phyloP scores from a whole-genome alignment of 1,284 basidiomycete species.

The Gymnopus androsaceus region DNA sequence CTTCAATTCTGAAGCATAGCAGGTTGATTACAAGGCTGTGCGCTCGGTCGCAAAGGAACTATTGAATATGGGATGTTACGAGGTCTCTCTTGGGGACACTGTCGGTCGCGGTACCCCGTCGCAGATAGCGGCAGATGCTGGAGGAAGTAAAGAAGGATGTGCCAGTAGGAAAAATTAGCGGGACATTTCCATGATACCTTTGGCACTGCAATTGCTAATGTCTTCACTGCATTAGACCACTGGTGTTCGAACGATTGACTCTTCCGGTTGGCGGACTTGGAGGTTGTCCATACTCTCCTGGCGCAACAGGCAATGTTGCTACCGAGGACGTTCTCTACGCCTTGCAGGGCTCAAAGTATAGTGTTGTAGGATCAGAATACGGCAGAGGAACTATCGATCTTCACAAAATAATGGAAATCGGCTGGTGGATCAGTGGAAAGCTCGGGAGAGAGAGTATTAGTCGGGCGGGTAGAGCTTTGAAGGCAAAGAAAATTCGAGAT shows the following conservation, averaged over 20 bases:
- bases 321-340: slow-evolving; percentile 91
- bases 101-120: slow-evolving; percentile 84
- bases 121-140: slow-evolving; percentile 67
- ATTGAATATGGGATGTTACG: slow-evolving; percentile 91
- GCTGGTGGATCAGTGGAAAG: slow-evolving; percentile 77
- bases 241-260: slow-evolving; percentile 71
- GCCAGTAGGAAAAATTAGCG: slow-evolving; percentile 66
- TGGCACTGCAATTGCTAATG: slow-evolving; percentile 78
- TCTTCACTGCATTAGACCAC: slow-evolving; percentile 63
- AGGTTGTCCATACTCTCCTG: slow-evolving; percentile 94
- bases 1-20: too few species aligned
- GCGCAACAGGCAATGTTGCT: slow-evolving; percentile 91
- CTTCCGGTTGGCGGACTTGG: slow-evolving; percentile 87
- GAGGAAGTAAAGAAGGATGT: slow-evolving; percentile 68
- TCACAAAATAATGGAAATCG: slow-evolving; percentile 69
- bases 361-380: slow-evolving; percentile 50
- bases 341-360: slow-evolving; percentile 70
- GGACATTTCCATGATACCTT: slow-evolving; percentile 91
- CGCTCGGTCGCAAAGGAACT: slow-evolving; percentile 73
- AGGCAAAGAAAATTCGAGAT: slow-evolving; percentile 52
- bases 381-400: slow-evolving; percentile 52
- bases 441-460: slow-evolving; percentile 75
- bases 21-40: slow-evolving; percentile 71
- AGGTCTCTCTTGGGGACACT: slow-evolving; percentile 91
- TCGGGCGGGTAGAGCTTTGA: slow-evolving; percentile 78